Evolutionary conservation across 2,329 filamentous ascomycete genomes (phyloP).

Genomic region (Xylariaceae sp.): DNA sequence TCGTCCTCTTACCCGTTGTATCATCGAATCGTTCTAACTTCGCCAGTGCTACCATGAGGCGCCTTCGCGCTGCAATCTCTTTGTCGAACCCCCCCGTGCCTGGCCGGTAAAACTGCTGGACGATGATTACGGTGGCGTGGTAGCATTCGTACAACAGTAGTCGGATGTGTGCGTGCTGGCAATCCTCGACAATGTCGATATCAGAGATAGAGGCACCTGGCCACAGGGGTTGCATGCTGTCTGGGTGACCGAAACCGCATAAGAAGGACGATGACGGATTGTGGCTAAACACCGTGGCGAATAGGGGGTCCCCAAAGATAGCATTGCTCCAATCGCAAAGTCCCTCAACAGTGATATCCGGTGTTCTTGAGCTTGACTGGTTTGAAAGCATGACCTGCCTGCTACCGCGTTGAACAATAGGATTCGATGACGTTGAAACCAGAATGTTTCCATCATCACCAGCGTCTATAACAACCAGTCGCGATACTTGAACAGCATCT

Average conservation of each 20-base stretch:
- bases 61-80: conserved; percentile 50
- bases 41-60: conserved; percentile 42
- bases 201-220: no score
- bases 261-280: conserved; percentile 41
- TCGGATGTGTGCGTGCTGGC: conserved; percentile 38
- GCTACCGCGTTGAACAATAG: neutral
- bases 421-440: conserved; percentile 26
- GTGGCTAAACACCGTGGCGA: conserved; percentile 46
- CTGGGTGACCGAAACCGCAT: conserved; percentile 36
- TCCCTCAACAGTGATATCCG: conserved; percentile 39
- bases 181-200: conserved; percentile 36
- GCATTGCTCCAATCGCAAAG: conserved; percentile 56
- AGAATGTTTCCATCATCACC: conserved; percentile 47
- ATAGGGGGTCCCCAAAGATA: conserved; percentile 56
- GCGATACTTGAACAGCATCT: conserved; percentile 46
- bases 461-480: conserved; percentile 52
- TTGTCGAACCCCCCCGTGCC: conserved; percentile 39
- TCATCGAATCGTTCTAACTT: conserved; percentile 40
- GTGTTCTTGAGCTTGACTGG: neutral
- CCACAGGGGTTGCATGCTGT: no score
- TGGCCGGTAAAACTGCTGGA: conserved; percentile 52
- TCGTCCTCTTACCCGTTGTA: conserved; percentile 29
- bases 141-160: conserved; percentile 56
- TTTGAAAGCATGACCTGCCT: neutral
- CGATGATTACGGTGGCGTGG: conserved; percentile 48